Percentiles rank a stretch among this genome's conserved stretches.
These are phyloP conservation scores for Thielaviopsis punctulata DNA, from an alignment of 2,329 filamentous ascomycete species.

Conservation along the genomic window DNA sequence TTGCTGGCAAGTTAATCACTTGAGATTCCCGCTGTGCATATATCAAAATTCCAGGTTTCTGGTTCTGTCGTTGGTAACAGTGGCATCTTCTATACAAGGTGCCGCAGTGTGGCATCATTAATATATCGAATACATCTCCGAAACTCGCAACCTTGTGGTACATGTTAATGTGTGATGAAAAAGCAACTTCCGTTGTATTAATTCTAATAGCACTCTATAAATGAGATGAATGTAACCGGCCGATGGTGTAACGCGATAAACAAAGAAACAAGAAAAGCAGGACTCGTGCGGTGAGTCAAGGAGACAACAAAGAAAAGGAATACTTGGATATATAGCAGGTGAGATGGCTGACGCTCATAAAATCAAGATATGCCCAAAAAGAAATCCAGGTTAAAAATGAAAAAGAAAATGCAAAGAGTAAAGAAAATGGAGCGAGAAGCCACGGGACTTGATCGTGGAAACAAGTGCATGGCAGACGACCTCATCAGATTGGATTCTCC, in stretches of 20 bases:
- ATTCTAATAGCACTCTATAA: not conserved
- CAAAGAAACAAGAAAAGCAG: not conserved
- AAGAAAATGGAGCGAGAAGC: not conserved
- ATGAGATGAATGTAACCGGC: not conserved
- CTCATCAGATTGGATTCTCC: conserved; percentile 26
- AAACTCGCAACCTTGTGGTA: not conserved
- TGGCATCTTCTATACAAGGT: not conserved
- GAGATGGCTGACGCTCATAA: not conserved
- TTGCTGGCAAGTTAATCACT: not conserved
- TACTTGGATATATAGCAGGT: not conserved
- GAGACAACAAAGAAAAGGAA: not conserved
- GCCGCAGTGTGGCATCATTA: not conserved
- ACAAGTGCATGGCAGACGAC: not conserved
- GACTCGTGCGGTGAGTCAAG: not conserved
- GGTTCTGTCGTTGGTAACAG: not conserved
- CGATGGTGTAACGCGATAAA: not conserved
- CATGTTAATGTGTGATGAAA: not conserved
- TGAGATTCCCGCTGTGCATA: not conserved
- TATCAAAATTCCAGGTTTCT: not conserved
- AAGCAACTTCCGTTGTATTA: not conserved
- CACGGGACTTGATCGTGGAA: not conserved
- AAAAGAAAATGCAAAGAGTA: not conserved
- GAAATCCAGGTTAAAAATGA: not conserved
- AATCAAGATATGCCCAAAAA: not conserved
- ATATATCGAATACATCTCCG: not conserved